phyloP scores from a whole-genome alignment of 176 grass and related monocot genomes.

The Avena insularis region DNA sequence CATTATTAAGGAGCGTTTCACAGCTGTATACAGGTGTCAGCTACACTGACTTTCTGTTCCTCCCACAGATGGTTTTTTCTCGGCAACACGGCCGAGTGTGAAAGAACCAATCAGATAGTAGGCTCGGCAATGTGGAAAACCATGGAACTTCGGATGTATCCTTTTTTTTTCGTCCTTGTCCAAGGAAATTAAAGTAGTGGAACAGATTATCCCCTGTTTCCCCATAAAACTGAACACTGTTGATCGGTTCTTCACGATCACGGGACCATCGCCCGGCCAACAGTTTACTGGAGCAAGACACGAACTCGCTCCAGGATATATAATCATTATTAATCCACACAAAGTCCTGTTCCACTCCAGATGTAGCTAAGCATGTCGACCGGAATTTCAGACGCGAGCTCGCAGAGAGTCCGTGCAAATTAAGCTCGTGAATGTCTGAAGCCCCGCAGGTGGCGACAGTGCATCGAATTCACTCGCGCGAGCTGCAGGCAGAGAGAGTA shows the following conservation, averaged over 20 bases:
- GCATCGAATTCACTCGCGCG: conserved; percentile 19
- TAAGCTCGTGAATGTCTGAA: background rate
- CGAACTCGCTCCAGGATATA: background rate
- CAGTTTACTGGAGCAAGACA: background rate
- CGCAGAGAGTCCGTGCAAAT: background rate
- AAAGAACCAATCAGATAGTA: background rate
- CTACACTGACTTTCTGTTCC: background rate
- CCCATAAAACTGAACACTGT: background rate
- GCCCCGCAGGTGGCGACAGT: background rate
- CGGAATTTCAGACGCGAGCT: background rate
- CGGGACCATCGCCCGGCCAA: background rate
- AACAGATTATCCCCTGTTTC: background rate
- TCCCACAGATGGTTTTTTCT: background rate
- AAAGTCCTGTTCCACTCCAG: conserved; percentile 16
- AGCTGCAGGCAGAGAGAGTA: conserved; percentile 3
- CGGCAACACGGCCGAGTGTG: background rate
- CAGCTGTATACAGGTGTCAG: too few relatives aligned
- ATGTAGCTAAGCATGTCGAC: background rate
- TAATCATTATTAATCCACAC: background rate
- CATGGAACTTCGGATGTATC: background rate
- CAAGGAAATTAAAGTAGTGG: background rate
- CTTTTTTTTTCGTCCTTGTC: background rate
- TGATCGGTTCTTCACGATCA: background rate
- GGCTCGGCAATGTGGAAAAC: background rate
- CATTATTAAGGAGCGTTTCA: too few relatives aligned